A percentile compares a stretch with the other conserved stretches of the same genome.
Evolutionary conservation across 805 yeast species (phyloP).

Genomic region (Yarrowia phangngaensis): DNA sequence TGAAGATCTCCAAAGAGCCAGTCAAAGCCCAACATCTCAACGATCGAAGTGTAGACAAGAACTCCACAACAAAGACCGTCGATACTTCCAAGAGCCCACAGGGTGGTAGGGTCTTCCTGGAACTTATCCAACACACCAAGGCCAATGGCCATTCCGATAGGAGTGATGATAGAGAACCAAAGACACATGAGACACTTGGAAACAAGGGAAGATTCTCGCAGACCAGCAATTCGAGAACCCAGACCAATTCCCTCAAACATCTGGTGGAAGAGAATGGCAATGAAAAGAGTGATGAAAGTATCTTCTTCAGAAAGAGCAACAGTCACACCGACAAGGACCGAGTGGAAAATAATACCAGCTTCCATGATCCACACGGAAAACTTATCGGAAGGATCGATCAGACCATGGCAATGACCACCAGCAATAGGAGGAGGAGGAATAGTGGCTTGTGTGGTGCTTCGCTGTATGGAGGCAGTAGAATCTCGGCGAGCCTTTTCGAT

Average conservation of each 20-base stretch:
- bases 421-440: conserved; percentile 9
- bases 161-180: conserved; percentile 62
- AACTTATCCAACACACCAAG: conserved; percentile 63
- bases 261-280: conserved; percentile 56
- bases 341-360: conserved; percentile 78
- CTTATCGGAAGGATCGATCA: conserved; percentile 28
- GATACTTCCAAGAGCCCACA: conserved; percentile 66
- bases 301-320: conserved; percentile 76
- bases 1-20: conserved; percentile 43
- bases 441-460: background rate
- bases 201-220: conserved; percentile 41
- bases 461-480: background rate
- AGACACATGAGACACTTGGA: conserved; percentile 29
- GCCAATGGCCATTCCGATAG: conserved; percentile 74
- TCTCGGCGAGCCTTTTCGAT: conserved; percentile 2
- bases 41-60: conserved; percentile 68
- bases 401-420: conserved; percentile 21
- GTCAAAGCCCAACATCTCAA: conserved; percentile 77
- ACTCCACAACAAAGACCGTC: conserved; percentile 78
- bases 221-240: conserved; percentile 70
- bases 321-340: conserved; percentile 74
- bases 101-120: conserved; percentile 51
- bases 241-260: conserved; percentile 83
- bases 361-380: conserved; percentile 44
- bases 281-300: conserved; percentile 63